Evolutionary conservation across 2,329 filamentous ascomycete genomes (phyloP).

Genomic region (Aspergillus luchuensis): DNA sequence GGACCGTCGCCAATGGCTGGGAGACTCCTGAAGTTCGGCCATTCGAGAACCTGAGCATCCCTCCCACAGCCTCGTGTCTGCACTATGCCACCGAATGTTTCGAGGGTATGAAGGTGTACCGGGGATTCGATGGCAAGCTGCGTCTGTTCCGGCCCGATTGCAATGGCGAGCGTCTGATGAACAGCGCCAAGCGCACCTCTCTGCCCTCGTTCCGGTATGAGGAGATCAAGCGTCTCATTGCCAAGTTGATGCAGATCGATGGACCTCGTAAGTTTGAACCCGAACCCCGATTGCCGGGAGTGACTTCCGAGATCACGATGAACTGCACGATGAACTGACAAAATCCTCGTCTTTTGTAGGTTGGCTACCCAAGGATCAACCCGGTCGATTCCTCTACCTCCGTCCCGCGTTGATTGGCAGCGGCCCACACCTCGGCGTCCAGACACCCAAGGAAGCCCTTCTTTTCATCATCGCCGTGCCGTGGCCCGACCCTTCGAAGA

Average conservation of each 20-base stretch:
- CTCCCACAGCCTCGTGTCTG: constrained; percentile 77
- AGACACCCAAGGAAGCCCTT: constrained; percentile 77
- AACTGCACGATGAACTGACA: background rate
- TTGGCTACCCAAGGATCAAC: constrained; percentile 70
- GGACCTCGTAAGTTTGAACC: constrained; percentile 49
- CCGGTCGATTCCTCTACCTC: constrained; percentile 75
- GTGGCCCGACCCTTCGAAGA: constrained; percentile 38
- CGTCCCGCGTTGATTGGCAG: constrained; percentile 86
- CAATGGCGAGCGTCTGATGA: constrained; percentile 67
- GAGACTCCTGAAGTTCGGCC: constrained; percentile 71
- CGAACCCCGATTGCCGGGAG: background rate
- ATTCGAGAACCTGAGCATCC: constrained; percentile 74
- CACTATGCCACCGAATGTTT: constrained; percentile 94
- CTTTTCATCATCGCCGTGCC: constrained; percentile 74
- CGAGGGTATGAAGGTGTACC: constrained; percentile 78
- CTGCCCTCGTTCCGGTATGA: constrained; percentile 71
- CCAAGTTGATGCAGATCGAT: constrained; percentile 71
- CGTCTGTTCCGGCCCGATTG: constrained; percentile 76
- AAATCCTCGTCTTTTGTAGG: constrained; percentile 41
- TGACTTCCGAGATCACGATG: background rate
- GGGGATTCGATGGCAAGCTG: constrained; percentile 68
- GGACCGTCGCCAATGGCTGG: constrained; percentile 70
- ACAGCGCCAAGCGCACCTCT: constrained; percentile 63
- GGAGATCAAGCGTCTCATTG: constrained; percentile 73
- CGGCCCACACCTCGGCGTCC: constrained; percentile 76